Percentiles rank a stretch among this genome's conserved stretches.
phyloP scores from a whole-genome alignment of 352 stramenopile genomes.

The Pythium angustatum region DNA sequence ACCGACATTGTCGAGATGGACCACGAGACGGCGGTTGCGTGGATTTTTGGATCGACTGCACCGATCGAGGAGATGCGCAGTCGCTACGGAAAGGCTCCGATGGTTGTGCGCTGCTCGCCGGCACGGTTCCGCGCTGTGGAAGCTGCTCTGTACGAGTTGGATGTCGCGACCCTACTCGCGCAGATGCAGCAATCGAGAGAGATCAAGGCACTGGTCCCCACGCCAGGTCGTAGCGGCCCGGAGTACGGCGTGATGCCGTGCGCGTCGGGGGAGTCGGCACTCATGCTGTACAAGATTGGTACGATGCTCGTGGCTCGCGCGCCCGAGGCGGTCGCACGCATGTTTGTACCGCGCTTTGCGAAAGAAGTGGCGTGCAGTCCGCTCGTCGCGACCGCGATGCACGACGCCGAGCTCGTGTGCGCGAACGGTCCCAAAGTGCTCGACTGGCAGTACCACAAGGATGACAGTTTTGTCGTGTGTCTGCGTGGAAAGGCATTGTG shows the following conservation, averaged over 20 bases:
- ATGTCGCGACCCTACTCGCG: constrained; percentile 16
- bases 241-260: not conserved
- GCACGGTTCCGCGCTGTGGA: constrained; percentile 13
- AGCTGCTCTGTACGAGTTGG: not conserved
- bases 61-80: constrained; percentile 13
- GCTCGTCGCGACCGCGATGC: constrained; percentile 14
- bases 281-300: constrained; percentile 13
- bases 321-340: not conserved
- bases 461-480: constrained; percentile 44
- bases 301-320: not conserved
- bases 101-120: not conserved
- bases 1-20: constrained; percentile 8
- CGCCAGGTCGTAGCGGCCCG: no score
- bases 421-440: constrained; percentile 5
- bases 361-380: constrained; percentile 5
- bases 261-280: not conserved
- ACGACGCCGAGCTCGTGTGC: constrained; percentile 23
- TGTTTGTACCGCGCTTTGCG: constrained; percentile 17
- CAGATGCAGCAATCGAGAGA: not conserved
- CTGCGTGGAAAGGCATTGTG: constrained; percentile 37
- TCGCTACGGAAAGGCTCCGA: not conserved
- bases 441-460: constrained; percentile 47
- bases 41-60: constrained; percentile 19
- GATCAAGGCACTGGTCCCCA: not conserved
- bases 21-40: not conserved